Evolutionary conservation across 139 green algal genomes (phyloP), one percentile per base, ranked within the genome.

Genomic region (Chlorokybus atmophyticus): DNA sequence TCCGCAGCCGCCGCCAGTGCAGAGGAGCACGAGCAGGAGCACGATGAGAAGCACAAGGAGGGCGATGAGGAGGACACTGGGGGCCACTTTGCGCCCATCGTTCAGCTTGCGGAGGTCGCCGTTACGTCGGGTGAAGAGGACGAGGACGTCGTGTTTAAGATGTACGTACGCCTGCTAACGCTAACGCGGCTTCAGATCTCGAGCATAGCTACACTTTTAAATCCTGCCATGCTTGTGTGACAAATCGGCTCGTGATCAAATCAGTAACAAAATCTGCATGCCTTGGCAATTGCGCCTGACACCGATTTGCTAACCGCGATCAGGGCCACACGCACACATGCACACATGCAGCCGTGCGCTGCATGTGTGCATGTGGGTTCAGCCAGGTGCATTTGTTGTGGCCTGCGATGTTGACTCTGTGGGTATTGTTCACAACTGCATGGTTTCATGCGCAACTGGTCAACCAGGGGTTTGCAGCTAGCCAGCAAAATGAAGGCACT

Each of bases 31-130:
- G n/a, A n/a, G n/a, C n/a, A n/a, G n/a, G n/a, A n/a, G n/a, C n/a
- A n/a, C n/a, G n/a, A n/a, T n/a, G n/a, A n/a, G n/a, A n/a, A n/a
- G n/a, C n/a, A n/a, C n/a, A n/a, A n/a, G n/a, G n/a, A n/a, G n/a
- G n/a, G n/a, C n/a, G 63, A 68, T 2, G 63, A 71, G 2, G 63
- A 71, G 24, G 63, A 71, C 32, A 71, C 63, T 5, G 63, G 63
- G 52, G 63, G 56, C 1, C 8, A 55, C 29, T 44, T 71, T 25
- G 63, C 63, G 23, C 63, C 63, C 21, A 52, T 71, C 35, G 90
- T 97, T 38, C 85, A 98, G 77, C 79, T 99, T 27, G 82, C 93
- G 21, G 88, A 95, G 71, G 88, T 96, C 5, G 83, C 93, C 60
- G 56, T 64, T 21, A 86, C 82, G 1, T 93, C 87, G 2, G 91